These are phyloP conservation scores for Ambrosia artemisiifolia DNA, from an alignment of 129 eudicot genomes.

Conservation along the genomic window DNA sequence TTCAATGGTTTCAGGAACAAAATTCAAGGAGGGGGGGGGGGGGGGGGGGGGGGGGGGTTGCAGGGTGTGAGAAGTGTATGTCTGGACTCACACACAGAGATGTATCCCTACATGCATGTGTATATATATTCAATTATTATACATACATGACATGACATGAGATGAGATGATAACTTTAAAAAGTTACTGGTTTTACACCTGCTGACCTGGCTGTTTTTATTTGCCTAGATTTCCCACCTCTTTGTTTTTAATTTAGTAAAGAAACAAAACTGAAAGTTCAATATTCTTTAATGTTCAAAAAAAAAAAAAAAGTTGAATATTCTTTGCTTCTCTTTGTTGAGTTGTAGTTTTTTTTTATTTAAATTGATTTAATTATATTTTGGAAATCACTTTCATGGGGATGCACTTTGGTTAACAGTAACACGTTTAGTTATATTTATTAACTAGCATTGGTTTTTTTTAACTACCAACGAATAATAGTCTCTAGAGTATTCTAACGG, in stretches of 20 bases:
- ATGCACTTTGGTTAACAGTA: background rate
- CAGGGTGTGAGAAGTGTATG: slow-evolving; percentile 20
- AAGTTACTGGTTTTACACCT: slow-evolving; percentile 31
- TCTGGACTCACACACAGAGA: slow-evolving; percentile 34
- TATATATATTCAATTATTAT: background rate
- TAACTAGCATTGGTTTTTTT: background rate
- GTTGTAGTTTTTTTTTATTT: slow-evolving; percentile 3
- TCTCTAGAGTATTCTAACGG: too few species aligned
- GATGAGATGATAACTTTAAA: slow-evolving; percentile 30
- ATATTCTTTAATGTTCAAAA: background rate
- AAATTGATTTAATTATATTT: too few species aligned
- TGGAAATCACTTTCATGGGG: too few species aligned
- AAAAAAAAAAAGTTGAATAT: slow-evolving; percentile 8
- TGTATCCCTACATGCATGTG: slow-evolving; percentile 22
- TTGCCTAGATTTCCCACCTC: slow-evolving; percentile 18
- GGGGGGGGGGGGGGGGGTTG: background rate
- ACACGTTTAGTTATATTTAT: slow-evolving; percentile 7
- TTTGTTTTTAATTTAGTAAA: background rate
- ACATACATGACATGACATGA: background rate
- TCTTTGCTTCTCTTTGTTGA: background rate
- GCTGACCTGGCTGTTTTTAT: slow-evolving; percentile 35
- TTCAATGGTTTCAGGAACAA: slow-evolving; percentile 20
- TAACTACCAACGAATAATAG: too few species aligned
- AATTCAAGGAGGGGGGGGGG: slow-evolving; percentile 20
- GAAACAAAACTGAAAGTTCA: background rate